Evolutionary conservation across 371 early-diverging fungal genomes (phyloP).

Genomic region (Syncephalis fuscata): DNA sequence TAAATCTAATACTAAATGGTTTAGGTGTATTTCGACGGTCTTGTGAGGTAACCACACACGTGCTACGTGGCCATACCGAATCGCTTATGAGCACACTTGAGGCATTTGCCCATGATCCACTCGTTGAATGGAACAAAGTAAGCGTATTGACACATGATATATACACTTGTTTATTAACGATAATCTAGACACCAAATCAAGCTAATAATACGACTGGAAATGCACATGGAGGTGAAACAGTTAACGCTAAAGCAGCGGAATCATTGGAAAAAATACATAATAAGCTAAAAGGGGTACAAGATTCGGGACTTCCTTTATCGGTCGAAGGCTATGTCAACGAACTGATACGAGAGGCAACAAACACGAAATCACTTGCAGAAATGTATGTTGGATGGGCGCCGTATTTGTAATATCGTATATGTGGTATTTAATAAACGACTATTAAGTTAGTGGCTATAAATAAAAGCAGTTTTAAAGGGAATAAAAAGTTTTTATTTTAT

Average conservation of each 20-base stretch:
- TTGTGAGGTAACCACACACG: conserved; percentile 57
- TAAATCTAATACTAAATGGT: background rate
- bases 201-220: no score
- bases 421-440: no score
- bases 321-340: conserved; percentile 35
- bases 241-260: background rate
- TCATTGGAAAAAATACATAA: background rate
- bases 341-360: conserved; percentile 60
- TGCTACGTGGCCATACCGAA: conserved; percentile 63
- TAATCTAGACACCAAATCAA: no score
- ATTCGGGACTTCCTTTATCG: conserved; percentile 12
- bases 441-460: no score
- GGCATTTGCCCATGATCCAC: conserved; percentile 91
- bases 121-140: conserved; percentile 66
- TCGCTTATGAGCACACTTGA: conserved; percentile 79
- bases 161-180: no score
- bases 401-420: no score
- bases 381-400: conserved; percentile 79
- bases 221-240: no score
- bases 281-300: background rate
- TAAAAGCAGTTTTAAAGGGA: no score
- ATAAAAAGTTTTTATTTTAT: no score
- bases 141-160: no score
- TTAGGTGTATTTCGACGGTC: conserved; percentile 59
- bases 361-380: conserved; percentile 33